phyloP scores from a whole-genome alignment of 2,329 filamentous ascomycete genomes.

The Cytospora schulzeri region DNA sequence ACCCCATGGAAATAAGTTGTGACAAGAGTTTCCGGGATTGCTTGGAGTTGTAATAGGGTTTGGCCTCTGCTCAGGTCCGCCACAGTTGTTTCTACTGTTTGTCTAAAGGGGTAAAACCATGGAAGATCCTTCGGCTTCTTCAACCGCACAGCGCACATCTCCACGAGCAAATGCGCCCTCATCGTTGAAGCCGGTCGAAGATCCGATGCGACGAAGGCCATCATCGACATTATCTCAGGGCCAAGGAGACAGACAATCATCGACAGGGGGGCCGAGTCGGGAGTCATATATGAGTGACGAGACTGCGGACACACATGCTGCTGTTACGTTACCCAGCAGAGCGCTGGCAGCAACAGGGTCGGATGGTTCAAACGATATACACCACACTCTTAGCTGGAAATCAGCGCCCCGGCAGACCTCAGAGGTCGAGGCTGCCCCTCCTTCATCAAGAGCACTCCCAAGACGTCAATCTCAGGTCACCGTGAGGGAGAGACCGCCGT shows the following conservation, averaged over 20 bases:
- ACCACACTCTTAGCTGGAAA: not conserved
- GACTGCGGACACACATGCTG: not conserved
- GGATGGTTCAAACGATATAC: not conserved
- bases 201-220: not conserved
- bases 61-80: not conserved
- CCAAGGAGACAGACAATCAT: not conserved
- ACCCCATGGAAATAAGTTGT: not conserved
- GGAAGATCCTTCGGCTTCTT: not conserved
- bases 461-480: not conserved
- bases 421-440: not conserved
- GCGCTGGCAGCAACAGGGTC: conserved; percentile 1
- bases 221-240: not conserved
- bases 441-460: not conserved
- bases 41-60: not conserved
- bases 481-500: not conserved
- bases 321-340: not conserved
- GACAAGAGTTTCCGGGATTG: not conserved
- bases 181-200: not conserved
- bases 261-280: not conserved
- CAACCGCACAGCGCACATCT: not conserved
- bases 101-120: not conserved
- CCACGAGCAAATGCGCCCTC: not conserved
- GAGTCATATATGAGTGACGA: not conserved
- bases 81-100: not conserved
- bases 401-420: not conserved